Evolutionary conservation across 177 flowering plant genomes (phyloP), one percentile per base, ranked within the genome.

Genomic region (Vitis hybrid): DNA sequence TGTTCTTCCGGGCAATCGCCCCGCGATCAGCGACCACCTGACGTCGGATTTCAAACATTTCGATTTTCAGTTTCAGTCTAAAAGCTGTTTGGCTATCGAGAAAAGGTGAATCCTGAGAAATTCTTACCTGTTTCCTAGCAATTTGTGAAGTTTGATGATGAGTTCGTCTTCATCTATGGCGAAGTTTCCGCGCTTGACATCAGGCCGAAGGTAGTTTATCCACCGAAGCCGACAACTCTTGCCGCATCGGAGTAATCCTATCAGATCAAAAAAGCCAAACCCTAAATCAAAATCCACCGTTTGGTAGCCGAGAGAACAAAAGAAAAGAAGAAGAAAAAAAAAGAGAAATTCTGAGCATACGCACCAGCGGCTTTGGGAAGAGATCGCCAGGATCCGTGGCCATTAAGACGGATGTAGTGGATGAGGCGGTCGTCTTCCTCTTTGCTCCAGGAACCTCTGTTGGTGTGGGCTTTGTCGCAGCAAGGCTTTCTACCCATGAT

Each of bases 391-490:
- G 86, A 80, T 58, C 89, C 89, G 58, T 86, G 86, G 49, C 89
- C 89, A 52, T 86, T 85, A 32, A 76, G 62, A 26, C 81, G 81
- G 79, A 91, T 89, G 77, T 87, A 84, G 55, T 83, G 77, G 70
- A 88, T 84, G 74, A 91, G 92, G 52, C 89, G 85, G 64, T 84
- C 85, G 64, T 91, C 97, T 76, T 91, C 96, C 62, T 91, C 93
- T 72, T 86, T 87, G 39, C 92, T 88, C 97, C 97, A 91, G 2
- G 94, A 94, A 1, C 97, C 97, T 79, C 89, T 89, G 85, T 91
- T 91, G 54, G 94, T 91, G 76, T 89, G 94, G 1, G 91, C 89
- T 73, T 89, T 91, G 69, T 91, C 97, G 70, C 97, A 91, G 75
- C 97, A 91, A 73, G 97, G 97, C 45, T 39, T 39, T 39, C 45